phyloP scores from a whole-genome alignment of 345 rosid genomes.

The Turnera subulata region DNA sequence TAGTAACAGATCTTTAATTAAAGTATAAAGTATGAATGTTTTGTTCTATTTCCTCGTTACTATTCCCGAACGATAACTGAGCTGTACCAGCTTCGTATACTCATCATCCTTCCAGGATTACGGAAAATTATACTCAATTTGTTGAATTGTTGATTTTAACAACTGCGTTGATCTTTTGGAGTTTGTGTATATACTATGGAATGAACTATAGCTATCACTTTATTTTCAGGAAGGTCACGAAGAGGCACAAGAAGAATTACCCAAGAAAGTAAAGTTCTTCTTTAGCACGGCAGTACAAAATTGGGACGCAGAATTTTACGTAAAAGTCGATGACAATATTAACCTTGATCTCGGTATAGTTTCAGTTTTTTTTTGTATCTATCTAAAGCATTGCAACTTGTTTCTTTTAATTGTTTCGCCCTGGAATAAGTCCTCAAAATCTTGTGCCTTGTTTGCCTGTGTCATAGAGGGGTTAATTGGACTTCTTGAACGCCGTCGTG shows the following conservation, averaged over 20 bases:
- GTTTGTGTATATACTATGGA: slow-evolving; percentile 3
- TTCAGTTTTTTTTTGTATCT: slow-evolving; percentile 15
- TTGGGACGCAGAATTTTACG: slow-evolving; percentile 94
- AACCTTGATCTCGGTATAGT: slow-evolving; percentile 75
- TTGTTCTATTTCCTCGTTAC: slow-evolving; percentile 6
- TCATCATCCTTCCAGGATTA: neutral
- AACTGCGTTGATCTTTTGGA: slow-evolving; percentile 4
- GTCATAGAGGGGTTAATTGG: slow-evolving; percentile 71
- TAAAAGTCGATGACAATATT: slow-evolving; percentile 81
- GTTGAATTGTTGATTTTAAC: slow-evolving; percentile 5
- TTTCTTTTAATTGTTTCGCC: slow-evolving; percentile 8
- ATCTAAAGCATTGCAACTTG: slow-evolving; percentile 6
- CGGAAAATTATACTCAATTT: neutral
- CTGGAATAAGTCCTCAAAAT: neutral
- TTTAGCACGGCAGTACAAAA: slow-evolving; percentile 78
- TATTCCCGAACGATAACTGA: slow-evolving; percentile 14
- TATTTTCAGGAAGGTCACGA: slow-evolving; percentile 79
- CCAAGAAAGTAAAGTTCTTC: slow-evolving; percentile 83
- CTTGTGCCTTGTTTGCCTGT: slow-evolving; percentile 13
- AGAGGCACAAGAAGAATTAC: slow-evolving; percentile 88
- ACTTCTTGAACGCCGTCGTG: slow-evolving; percentile 62
- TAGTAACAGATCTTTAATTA: neutral
- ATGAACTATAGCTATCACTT: slow-evolving; percentile 8
- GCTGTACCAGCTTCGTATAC: slow-evolving; percentile 14
- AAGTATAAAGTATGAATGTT: neutral